Evolutionary conservation across 78 protist genomes (phyloP).

Genomic region (Guillardia theta): DNA sequence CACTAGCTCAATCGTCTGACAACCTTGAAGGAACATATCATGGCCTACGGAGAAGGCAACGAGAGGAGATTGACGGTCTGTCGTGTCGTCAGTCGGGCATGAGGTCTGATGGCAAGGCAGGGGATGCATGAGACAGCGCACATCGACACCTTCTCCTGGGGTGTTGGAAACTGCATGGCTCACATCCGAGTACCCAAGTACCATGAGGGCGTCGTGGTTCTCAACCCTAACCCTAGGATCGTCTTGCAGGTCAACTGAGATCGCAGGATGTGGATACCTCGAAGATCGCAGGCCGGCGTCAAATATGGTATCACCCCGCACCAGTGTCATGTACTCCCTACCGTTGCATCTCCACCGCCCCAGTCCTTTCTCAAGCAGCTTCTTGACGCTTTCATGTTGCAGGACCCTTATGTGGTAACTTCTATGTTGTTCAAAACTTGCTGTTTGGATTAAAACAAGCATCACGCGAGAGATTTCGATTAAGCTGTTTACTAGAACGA

Average conservation of each 20-base stretch:
- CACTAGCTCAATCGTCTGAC: too few species aligned
- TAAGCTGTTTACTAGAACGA: too few species aligned
- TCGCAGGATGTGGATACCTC: constrained; percentile 69
- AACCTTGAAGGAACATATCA: constrained; percentile 70
- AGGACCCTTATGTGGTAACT: constrained; percentile 82
- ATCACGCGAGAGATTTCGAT: too few species aligned
- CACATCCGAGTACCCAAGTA: constrained; percentile 33
- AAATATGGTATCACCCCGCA: constrained; percentile 41
- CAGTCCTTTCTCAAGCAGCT: background rate
- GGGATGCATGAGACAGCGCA: constrained; percentile 85
- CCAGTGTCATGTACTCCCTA: too few species aligned
- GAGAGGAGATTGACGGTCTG: constrained; percentile 79
- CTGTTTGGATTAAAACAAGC: background rate
- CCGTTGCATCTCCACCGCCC: background rate
- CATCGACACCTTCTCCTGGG: constrained; percentile 70
- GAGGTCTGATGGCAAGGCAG: too few species aligned
- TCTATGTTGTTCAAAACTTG: constrained; percentile 39
- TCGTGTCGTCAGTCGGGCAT: too few species aligned
- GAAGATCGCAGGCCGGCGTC: constrained; percentile 86
- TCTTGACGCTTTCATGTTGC: background rate
- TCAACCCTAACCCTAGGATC: too few species aligned
- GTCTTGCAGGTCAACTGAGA: constrained; percentile 45
- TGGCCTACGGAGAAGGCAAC: constrained; percentile 78
- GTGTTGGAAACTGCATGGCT: background rate
- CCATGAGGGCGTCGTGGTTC: too few species aligned